Evolutionary conservation across 208 protist species (phyloP), one percentile per base, ranked within the genome.

Genomic region (Crithidia brevicula): DNA sequence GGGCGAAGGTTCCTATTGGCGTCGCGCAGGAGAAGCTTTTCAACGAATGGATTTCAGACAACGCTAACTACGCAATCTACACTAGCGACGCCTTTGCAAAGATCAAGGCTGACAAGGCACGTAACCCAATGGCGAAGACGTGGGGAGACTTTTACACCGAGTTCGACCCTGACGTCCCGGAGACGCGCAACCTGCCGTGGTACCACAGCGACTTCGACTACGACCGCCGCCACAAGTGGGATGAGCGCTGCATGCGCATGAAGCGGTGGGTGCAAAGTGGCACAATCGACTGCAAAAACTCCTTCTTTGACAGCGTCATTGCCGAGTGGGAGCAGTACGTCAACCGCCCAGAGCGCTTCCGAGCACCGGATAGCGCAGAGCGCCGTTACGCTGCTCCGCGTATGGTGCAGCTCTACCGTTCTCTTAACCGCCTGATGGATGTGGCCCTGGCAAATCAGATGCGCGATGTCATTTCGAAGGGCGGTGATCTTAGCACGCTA

Each of bases 241-340:
- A 96, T 67, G 91, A 96, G 79, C 81, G 91, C 18, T 96, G 91
- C 71, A 96, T 96, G 91, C 75, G 91, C 45, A 96, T 96, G 91
- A 96, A 96, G 71, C 79, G 87, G 1, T 96, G 91, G 91, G 91
- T 96, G 59, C 91, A 96, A 72, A 91, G 86, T 63, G 91, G 91
- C 49, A 92, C 83, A 49, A 91, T 96, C 34, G 88, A 96, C 67
- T 72, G 74, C 33, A 94, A 93, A 63, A 60, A 85, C 38, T 53
- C 85, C 10, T 96, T 89, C 62, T 96, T 96, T 60, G 85, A 96
- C 65, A 94, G 88, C 58, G 66, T 88, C 47, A 82, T 96, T 63
- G 77, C 77, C n/a, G 88, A 96, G 64, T 96, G 91, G 91, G 88
- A 96, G 79, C 88, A 96, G 78, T 93, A 93, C 77, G 81, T 96